Conservation (phyloP, 768 basidiomycete genomes). For the Gelatoporia subvermispora region DNA sequence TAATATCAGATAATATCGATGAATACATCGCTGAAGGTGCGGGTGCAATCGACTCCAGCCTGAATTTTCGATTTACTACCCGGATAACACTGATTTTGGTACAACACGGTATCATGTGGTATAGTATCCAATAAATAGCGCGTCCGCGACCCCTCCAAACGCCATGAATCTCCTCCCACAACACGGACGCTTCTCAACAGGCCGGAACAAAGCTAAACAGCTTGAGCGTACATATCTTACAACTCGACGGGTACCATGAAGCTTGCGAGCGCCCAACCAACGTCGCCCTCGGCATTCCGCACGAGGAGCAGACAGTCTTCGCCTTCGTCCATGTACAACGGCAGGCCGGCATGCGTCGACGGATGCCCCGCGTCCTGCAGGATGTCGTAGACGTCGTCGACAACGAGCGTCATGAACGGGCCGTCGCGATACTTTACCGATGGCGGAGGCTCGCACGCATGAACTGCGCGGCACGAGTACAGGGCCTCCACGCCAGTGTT, state of each 20-base stretch:
- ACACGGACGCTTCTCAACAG: no score
- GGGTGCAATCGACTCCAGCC: no score
- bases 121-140: no score
- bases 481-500: conserved; percentile 27
- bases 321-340: conserved; percentile 72
- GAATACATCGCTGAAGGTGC: no score
- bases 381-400: conserved; percentile 61
- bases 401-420: conserved; percentile 70
- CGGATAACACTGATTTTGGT: no score
- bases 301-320: conserved; percentile 76
- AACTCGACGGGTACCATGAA: conserved; percentile 62
- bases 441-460: conserved; percentile 60
- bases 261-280: conserved; percentile 82
- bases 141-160: no score
- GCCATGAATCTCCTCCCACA: no score
- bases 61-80: no score
- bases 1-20: no score
- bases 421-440: conserved; percentile 65
- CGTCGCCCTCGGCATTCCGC: conserved; percentile 45
- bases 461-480: conserved; percentile 66
- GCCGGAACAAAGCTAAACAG: no score
- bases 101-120: no score
- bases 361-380: conserved; percentile 78
- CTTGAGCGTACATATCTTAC: background rate
- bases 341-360: conserved; percentile 64